Evolutionary conservation across 2,329 filamentous ascomycete genomes (phyloP).

Genomic region (Pezicula rhizophila): DNA sequence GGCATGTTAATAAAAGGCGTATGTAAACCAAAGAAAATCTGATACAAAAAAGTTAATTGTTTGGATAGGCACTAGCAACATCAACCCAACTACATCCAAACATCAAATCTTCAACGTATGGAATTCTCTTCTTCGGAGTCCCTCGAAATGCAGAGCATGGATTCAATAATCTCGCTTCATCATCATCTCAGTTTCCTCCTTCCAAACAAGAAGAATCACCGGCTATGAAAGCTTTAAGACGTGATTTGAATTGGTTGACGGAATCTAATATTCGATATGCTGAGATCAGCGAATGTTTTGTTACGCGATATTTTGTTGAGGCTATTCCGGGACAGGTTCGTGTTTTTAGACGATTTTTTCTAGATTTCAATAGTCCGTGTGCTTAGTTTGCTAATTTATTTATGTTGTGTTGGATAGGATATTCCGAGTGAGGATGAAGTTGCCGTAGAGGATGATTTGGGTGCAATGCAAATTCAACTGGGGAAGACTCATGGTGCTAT

Average conservation of each 20-base stretch:
- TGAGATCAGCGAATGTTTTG: not conserved
- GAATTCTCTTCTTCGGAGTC: constrained; percentile 1
- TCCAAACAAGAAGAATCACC: not conserved
- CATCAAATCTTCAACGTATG: not conserved
- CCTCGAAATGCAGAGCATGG: not conserved
- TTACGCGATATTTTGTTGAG: too few species aligned
- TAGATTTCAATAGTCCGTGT: too few species aligned
- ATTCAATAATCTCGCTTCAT: not conserved
- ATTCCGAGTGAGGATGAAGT: too few species aligned
- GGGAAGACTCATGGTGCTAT: constrained; percentile 5
- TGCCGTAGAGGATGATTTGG: too few species aligned
- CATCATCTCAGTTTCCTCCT: too few species aligned
- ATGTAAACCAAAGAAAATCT: not conserved
- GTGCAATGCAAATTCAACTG: not conserved
- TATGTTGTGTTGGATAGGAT: too few species aligned
- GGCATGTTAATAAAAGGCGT: constrained; percentile 4
- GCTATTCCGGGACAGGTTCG: too few species aligned
- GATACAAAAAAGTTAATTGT: too few species aligned
- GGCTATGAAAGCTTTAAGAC: not conserved
- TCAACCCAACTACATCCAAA: not conserved
- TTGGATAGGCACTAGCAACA: too few species aligned
- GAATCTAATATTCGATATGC: not conserved
- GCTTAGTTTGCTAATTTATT: too few species aligned
- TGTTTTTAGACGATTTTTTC: too few species aligned
- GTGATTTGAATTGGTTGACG: not conserved